These are phyloP conservation scores for Trypanosoma conorhini DNA, from an alignment of 208 protist genomes.

Conservation along the genomic window DNA sequence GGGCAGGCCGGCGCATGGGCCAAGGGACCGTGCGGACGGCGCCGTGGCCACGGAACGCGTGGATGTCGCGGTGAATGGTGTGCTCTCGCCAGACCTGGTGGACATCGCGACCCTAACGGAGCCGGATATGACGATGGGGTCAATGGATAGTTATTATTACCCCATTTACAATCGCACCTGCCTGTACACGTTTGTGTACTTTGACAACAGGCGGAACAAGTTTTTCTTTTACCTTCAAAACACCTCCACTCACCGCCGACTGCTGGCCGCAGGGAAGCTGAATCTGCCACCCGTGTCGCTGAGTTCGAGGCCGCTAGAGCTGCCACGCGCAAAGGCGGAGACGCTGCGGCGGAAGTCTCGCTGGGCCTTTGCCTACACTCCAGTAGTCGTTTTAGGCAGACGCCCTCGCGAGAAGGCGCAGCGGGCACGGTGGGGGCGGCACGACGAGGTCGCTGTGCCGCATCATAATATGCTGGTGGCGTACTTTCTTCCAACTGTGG, in stretches of 20 bases:
- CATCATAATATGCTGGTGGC: conserved; percentile 18
- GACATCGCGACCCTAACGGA: background rate
- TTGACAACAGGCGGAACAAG: conserved; percentile 11
- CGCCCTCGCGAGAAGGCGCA: conserved; percentile 4
- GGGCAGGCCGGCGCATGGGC: no score
- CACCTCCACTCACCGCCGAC: conserved; percentile 7
- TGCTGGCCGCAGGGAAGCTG: conserved; percentile 7
- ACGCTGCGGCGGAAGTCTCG: conserved; percentile 2
- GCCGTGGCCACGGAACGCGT: background rate
- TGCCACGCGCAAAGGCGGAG: background rate
- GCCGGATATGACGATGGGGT: background rate
- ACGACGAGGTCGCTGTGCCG: background rate
- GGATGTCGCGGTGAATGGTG: conserved; percentile 17
- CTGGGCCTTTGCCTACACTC: conserved; percentile 15
- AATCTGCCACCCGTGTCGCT: conserved; percentile 17
- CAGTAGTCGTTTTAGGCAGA: background rate
- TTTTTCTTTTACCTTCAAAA: conserved; percentile 25
- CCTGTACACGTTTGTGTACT: conserved; percentile 24
- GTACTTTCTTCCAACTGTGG: conserved; percentile 32
- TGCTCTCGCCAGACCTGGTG: background rate
- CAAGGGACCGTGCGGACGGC: background rate
- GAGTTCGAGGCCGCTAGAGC: conserved; percentile 20
- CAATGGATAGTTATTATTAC: conserved; percentile 12
- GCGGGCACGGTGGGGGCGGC: background rate
- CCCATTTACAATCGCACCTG: conserved; percentile 30